Percentiles rank a stretch among this genome's conserved stretches.
Conservation (phyloP, 306 rosid species). For the Glycine latifolia region DNA sequence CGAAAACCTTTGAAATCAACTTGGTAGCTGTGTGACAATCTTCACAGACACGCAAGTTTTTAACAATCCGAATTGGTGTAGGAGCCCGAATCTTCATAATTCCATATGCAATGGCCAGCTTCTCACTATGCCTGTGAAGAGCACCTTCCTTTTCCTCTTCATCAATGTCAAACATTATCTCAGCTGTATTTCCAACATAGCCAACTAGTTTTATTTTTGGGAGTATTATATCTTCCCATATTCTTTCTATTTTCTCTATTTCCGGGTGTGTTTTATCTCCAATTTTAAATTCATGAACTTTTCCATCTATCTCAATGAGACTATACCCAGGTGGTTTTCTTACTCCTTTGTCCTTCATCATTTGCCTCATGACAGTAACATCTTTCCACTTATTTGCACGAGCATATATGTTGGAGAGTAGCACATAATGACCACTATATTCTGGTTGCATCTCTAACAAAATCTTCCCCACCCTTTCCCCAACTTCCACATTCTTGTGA, state of each 20-base stretch:
- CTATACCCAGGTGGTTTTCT: constrained; percentile 55
- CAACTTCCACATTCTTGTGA: constrained; percentile 53
- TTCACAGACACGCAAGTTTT: constrained; percentile 57
- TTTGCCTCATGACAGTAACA: constrained; percentile 46
- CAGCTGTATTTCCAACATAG: constrained; percentile 52
- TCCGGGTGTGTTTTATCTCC: constrained; percentile 60
- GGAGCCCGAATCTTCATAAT: constrained; percentile 49
- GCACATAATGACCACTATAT: constrained; percentile 61
- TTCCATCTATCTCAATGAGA: constrained; percentile 59
- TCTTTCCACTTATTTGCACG: constrained; percentile 57
- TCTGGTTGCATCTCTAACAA: constrained; percentile 59
- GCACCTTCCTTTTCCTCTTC: constrained; percentile 63
- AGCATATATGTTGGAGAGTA: constrained; percentile 58
- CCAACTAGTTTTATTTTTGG: constrained; percentile 54
- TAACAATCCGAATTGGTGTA: constrained; percentile 53
- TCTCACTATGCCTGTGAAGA: constrained; percentile 61
- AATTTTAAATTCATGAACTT: constrained; percentile 52
- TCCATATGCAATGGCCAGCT: constrained; percentile 62
- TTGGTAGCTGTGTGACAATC: constrained; percentile 61
- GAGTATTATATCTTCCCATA: constrained; percentile 56
- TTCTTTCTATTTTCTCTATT: constrained; percentile 52
- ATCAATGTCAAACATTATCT: constrained; percentile 59
- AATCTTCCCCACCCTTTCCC: constrained; percentile 57
- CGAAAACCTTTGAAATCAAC: constrained; percentile 50
- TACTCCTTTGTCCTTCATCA: constrained; percentile 59